Percentiles rank a stretch among this genome's conserved stretches.
Conservation (phyloP, 805 yeast species). For the Tetrapisispora nanseiensis region DNA sequence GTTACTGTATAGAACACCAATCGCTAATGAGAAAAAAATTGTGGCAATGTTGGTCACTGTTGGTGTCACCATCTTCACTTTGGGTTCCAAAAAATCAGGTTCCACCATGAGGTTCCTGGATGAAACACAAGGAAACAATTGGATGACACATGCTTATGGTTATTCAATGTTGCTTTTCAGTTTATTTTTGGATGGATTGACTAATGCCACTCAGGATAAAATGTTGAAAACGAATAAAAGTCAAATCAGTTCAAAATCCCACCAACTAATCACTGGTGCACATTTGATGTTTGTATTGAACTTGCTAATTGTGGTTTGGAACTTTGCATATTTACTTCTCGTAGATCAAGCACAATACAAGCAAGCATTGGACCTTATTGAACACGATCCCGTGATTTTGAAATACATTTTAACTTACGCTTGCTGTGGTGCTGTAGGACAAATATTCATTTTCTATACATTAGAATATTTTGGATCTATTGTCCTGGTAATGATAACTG, state of each 20-base stretch:
- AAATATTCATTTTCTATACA: slow-evolving; percentile 82
- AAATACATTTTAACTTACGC: slow-evolving; percentile 58
- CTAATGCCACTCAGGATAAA: slow-evolving; percentile 88
- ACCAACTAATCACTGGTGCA: slow-evolving; percentile 59
- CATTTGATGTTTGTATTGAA: slow-evolving; percentile 75
- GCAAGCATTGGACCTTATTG: slow-evolving; percentile 32
- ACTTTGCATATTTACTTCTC: slow-evolving; percentile 37
- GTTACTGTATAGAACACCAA: slow-evolving; percentile 54
- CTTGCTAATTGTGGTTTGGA: slow-evolving; percentile 35
- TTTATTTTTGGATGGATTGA: slow-evolving; percentile 78
- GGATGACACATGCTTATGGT: slow-evolving; percentile 36
- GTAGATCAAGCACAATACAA: slow-evolving; percentile 18
- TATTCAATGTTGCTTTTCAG: slow-evolving; percentile 47
- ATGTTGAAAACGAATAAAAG: slow-evolving; percentile 39
- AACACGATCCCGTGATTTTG: slow-evolving; percentile 39
- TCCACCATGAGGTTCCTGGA: neutral
- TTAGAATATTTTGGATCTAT: slow-evolving; percentile 79
- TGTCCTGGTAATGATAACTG: slow-evolving; percentile 83
- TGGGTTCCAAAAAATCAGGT: slow-evolving; percentile 27
- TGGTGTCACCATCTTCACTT: slow-evolving; percentile 77
- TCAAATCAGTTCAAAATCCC: slow-evolving; percentile 10
- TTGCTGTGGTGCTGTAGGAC: slow-evolving; percentile 81
- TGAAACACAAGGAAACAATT: slow-evolving; percentile 7
- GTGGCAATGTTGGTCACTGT: slow-evolving; percentile 71
- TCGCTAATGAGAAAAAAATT: slow-evolving; percentile 64